phyloP scores from a whole-genome alignment of 2,329 filamentous ascomycete species.

The Zymoseptoria brevis region DNA sequence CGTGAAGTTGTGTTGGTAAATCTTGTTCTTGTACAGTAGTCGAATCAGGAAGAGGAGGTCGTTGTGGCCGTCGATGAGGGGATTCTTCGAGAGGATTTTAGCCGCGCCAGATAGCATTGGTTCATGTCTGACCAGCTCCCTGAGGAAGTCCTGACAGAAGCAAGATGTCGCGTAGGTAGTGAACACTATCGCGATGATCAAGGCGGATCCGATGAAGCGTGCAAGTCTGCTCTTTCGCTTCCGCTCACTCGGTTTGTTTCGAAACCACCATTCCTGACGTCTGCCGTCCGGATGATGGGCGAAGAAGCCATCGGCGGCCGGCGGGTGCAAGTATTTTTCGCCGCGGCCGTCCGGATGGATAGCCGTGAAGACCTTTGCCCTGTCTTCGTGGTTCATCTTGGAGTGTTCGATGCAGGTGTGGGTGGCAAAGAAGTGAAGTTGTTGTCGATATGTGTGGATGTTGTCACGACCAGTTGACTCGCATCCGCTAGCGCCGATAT shows the following conservation, averaged over 20 bases:
- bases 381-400: background rate
- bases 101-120: slow-evolving; percentile 12
- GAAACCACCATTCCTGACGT: slow-evolving; percentile 9
- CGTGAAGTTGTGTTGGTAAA: slow-evolving; percentile 62
- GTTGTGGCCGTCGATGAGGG: slow-evolving; percentile 66
- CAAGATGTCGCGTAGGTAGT: slow-evolving; percentile 2
- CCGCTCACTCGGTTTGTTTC: slow-evolving; percentile 6
- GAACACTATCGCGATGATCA: slow-evolving; percentile 11
- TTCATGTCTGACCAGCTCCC: background rate
- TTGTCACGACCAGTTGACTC: background rate
- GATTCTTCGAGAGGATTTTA: slow-evolving; percentile 22
- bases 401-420: background rate
- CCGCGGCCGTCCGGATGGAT: background rate
- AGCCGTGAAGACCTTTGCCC: background rate
- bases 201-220: slow-evolving; percentile 7
- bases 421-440: background rate
- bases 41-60: slow-evolving; percentile 74
- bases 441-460: background rate
- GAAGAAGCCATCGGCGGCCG: background rate
- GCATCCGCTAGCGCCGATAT: background rate
- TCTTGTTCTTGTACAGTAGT: slow-evolving; percentile 61
- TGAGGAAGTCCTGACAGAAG: slow-evolving; percentile 6
- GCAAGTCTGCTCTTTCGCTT: background rate
- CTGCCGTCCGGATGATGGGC: slow-evolving; percentile 3
- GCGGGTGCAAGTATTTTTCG: background rate